Conservation (phyloP, 495 filamentous ascomycete genomes). For the Copromyces sp. region DNA sequence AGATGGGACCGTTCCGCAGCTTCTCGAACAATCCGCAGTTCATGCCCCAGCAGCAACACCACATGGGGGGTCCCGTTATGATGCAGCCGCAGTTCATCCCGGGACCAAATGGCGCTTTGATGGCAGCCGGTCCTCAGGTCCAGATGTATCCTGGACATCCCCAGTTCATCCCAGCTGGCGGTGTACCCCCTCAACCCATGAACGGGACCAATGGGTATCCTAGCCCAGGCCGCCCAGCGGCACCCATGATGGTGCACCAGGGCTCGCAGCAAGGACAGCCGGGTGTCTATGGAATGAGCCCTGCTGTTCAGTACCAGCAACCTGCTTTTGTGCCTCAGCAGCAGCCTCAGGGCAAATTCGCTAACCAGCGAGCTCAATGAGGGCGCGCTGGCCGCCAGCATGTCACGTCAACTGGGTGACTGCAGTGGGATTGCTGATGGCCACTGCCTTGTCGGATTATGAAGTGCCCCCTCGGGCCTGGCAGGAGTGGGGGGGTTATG, state of each 20-base stretch:
- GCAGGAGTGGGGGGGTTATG: neutral
- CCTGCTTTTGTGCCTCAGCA: conserved; percentile 47
- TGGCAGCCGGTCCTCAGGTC: conserved; percentile 56
- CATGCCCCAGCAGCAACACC: conserved; percentile 49
- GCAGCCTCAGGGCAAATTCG: conserved; percentile 59
- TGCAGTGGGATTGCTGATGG: neutral
- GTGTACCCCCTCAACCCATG: conserved; percentile 51
- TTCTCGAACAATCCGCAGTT: conserved; percentile 54
- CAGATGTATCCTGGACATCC: conserved; percentile 55
- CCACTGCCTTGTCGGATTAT: neutral
- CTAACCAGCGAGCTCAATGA: conserved; percentile 25
- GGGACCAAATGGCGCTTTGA: conserved; percentile 40
- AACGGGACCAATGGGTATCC: conserved; percentile 63
- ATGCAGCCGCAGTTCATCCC: conserved; percentile 57
- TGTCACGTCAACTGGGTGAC: neutral
- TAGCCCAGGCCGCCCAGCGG: conserved; percentile 67
- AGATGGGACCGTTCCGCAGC: conserved; percentile 42
- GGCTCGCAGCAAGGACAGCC: conserved; percentile 67
- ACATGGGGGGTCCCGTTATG: conserved; percentile 69
- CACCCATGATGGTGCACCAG: conserved; percentile 67
- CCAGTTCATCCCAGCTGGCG: conserved; percentile 54
- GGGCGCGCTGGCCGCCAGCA: conserved; percentile 1
- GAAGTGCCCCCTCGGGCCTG: neutral
- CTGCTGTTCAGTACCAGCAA: conserved; percentile 55
- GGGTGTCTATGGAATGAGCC: conserved; percentile 54